A percentile compares a stretch with the other conserved stretches of the same genome.
Evolutionary conservation across 2,329 filamentous ascomycete species (phyloP).

Genomic region (Kalmusia sp.): DNA sequence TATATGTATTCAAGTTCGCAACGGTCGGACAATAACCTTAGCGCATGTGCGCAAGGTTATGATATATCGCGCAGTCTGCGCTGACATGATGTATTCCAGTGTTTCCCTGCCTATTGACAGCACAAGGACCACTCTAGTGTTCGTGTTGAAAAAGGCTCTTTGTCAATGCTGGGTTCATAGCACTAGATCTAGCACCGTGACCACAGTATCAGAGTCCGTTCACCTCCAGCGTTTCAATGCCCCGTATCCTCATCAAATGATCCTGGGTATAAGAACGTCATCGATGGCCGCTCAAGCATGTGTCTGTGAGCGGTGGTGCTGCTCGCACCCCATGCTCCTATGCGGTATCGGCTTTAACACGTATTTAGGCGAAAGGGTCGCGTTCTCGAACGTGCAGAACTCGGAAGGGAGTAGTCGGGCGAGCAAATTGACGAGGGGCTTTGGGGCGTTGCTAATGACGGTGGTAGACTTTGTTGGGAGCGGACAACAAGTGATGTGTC

Average conservation of each 20-base stretch:
- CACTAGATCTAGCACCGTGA: too few species aligned
- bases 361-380: conserved; percentile 41
- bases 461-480: conserved; percentile 21
- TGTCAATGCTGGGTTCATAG: too few species aligned
- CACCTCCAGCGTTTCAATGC: too few species aligned
- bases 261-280: conserved; percentile 50
- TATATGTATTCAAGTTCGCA: too few species aligned
- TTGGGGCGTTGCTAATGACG: not conserved
- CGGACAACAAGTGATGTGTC: conserved; percentile 22
- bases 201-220: too few species aligned
- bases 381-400: conserved; percentile 40
- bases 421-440: conserved; percentile 38
- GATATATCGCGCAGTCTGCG: too few species aligned
- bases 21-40: too few species aligned
- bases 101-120: too few species aligned
- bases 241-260: not conserved
- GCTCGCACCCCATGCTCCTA: conserved; percentile 47
- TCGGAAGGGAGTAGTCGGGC: conserved; percentile 38
- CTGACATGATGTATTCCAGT: too few species aligned
- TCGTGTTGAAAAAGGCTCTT: too few species aligned
- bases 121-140: too few species aligned
- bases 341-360: conserved; percentile 52
- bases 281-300: conserved; percentile 49
- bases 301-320: conserved; percentile 54
- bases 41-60: too few species aligned